phyloP scores from a whole-genome alignment of 768 basidiomycete species.

The Lepiota venenata region DNA sequence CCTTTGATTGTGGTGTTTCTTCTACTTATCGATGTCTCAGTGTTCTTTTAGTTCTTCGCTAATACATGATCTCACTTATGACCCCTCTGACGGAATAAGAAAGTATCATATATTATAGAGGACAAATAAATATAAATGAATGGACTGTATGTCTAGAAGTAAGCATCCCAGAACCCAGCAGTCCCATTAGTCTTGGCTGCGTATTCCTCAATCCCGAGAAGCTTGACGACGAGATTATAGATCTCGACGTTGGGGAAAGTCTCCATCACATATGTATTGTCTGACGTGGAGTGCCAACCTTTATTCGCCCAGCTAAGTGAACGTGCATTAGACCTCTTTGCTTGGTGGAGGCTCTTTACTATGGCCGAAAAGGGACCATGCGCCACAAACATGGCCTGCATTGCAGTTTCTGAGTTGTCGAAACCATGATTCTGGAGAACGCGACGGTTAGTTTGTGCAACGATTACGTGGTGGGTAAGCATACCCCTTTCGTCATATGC shows the following conservation, averaged over 20 bases:
- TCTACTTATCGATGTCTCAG: neutral
- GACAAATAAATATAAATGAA: neutral
- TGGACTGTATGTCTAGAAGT: constrained; percentile 37
- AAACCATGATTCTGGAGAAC: constrained; percentile 78
- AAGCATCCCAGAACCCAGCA: constrained; percentile 78
- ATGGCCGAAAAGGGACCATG: constrained; percentile 83
- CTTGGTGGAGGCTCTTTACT: constrained; percentile 54
- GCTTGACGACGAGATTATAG: constrained; percentile 76
- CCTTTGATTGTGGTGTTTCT: neutral
- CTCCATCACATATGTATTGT: constrained; percentile 70
- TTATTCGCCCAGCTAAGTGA: constrained; percentile 25
- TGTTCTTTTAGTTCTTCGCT: neutral
- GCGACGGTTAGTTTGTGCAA: neutral
- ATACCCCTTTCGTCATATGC: constrained; percentile 73
- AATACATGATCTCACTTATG: neutral
- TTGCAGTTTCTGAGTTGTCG: constrained; percentile 71
- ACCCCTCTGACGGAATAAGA: neutral
- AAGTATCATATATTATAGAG: neutral
- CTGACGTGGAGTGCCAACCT: constrained; percentile 65
- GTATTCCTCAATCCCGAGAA: constrained; percentile 58
- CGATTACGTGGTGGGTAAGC: constrained; percentile 21
- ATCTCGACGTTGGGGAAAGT: constrained; percentile 86
- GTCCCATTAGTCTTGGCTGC: constrained; percentile 76
- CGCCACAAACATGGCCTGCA: constrained; percentile 90
- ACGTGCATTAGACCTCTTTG: constrained; percentile 15